These are phyloP conservation scores for Trypanosoma caninum DNA, from an alignment of 208 protist species.

Conservation along the genomic window DNA sequence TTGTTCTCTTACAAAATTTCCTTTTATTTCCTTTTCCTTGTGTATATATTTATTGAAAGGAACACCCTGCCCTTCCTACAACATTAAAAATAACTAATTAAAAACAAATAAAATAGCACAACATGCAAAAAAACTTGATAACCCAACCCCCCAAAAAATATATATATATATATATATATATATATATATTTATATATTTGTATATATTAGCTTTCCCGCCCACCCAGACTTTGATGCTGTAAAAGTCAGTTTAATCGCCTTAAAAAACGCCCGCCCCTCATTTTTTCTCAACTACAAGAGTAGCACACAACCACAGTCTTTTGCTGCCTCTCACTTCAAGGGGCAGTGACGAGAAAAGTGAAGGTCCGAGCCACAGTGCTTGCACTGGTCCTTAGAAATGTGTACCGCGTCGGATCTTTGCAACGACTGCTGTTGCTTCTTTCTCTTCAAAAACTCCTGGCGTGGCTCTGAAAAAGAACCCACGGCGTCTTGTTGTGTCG, in stretches of 20 bases:
- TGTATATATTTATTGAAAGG: background rate
- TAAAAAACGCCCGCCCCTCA: background rate
- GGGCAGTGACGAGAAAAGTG: conserved; percentile 81
- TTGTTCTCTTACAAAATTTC: too few species aligned
- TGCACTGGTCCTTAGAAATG: conserved; percentile 76
- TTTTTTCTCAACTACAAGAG: background rate
- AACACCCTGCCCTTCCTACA: too few species aligned
- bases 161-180: conserved; percentile 1
- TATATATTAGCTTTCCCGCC: background rate
- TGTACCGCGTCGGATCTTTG: conserved; percentile 25
- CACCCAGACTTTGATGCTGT: too few species aligned
- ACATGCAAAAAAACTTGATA: background rate
- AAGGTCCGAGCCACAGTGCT: conserved; percentile 60
- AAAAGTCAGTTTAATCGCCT: background rate
- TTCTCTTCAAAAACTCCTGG: background rate
- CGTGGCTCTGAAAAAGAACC: background rate
- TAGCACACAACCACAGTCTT: background rate
- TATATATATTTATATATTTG: conserved; percentile 6
- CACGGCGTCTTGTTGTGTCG: too few species aligned
- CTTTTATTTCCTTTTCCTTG: background rate
- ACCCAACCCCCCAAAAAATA: background rate
- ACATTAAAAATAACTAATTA: background rate
- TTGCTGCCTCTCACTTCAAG: conserved; percentile 28
- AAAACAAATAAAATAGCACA: background rate
- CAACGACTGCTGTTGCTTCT: conserved; percentile 1